Conservation (phyloP, 2,329 filamentous ascomycete species). For the Rutstroemia sp. region DNA sequence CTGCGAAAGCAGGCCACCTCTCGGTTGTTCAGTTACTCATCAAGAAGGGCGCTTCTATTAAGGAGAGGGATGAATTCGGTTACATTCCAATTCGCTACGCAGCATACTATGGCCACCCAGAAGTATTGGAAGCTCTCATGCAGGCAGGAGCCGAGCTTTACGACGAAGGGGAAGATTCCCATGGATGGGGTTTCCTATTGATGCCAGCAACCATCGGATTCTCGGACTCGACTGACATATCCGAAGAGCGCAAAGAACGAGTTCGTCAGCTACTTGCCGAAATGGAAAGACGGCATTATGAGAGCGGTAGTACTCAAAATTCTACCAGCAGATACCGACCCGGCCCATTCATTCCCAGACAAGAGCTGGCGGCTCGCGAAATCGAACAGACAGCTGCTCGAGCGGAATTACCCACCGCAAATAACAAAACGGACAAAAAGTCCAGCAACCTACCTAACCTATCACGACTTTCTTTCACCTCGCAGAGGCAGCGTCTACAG, state of each 20-base stretch:
- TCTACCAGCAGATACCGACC: not conserved
- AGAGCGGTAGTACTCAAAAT: not conserved
- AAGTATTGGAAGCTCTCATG: constrained; percentile 6
- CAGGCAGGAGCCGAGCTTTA: constrained; percentile 9
- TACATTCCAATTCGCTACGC: constrained; percentile 11
- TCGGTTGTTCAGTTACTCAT: constrained; percentile 9
- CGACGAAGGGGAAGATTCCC: constrained; percentile 5
- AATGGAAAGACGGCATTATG: not conserved
- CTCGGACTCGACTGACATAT: constrained; percentile 1
- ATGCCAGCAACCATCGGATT: constrained; percentile 7
- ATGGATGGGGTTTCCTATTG: not conserved
- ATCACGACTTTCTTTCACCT: too few species aligned
- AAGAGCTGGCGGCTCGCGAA: not conserved
- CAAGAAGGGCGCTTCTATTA: constrained; percentile 6
- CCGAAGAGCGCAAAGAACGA: constrained; percentile 1
- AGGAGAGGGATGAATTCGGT: constrained; percentile 6
- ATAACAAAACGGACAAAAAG: not conserved
- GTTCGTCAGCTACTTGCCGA: constrained; percentile 6
- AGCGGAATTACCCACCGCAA: not conserved
- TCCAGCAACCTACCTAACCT: too few species aligned
- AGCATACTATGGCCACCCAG: constrained; percentile 8
- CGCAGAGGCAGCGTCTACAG: too few species aligned
- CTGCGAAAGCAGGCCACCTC: constrained; percentile 7
- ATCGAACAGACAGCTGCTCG: not conserved
- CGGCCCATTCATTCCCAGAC: not conserved